Conservation (phyloP, 2,329 filamentous ascomycete genomes). For the Beauveria varroae region DNA sequence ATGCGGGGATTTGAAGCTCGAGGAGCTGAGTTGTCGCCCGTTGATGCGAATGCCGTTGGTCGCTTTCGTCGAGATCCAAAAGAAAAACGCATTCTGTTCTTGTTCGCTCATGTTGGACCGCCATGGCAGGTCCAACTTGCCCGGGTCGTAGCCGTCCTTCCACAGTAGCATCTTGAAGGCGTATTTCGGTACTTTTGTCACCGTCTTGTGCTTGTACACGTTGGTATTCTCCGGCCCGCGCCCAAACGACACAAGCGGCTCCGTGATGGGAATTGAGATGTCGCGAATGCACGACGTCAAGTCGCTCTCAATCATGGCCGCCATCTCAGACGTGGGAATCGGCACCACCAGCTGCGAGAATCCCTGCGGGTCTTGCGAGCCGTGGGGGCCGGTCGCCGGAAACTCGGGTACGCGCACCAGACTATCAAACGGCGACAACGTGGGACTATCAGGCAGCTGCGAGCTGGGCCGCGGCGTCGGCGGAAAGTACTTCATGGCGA, state of each 20-base stretch:
- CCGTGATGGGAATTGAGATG: slow-evolving; percentile 57
- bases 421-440: slow-evolving; percentile 10
- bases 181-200: slow-evolving; percentile 71
- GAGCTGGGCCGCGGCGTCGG: slow-evolving; percentile 26
- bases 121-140: slow-evolving; percentile 43
- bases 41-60: slow-evolving; percentile 73
- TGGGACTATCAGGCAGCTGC: slow-evolving; percentile 10
- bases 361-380: slow-evolving; percentile 16
- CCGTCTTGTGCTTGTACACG: slow-evolving; percentile 52
- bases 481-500: slow-evolving; percentile 53
- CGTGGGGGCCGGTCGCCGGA: not conserved
- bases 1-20: slow-evolving; percentile 45
- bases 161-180: slow-evolving; percentile 74
- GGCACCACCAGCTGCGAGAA: slow-evolving; percentile 14
- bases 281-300: slow-evolving; percentile 56
- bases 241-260: slow-evolving; percentile 69
- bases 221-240: slow-evolving; percentile 61
- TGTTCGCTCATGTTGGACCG: slow-evolving; percentile 20
- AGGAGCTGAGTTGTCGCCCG: slow-evolving; percentile 52
- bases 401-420: slow-evolving; percentile 14
- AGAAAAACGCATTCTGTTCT: slow-evolving; percentile 51
- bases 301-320: slow-evolving; percentile 61
- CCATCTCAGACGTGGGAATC: slow-evolving; percentile 5
- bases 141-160: slow-evolving; percentile 58
- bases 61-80: slow-evolving; percentile 74